Evolutionary conservation across 2,329 filamentous ascomycete genomes (phyloP).

Genomic region (Penicillium decumbens): DNA sequence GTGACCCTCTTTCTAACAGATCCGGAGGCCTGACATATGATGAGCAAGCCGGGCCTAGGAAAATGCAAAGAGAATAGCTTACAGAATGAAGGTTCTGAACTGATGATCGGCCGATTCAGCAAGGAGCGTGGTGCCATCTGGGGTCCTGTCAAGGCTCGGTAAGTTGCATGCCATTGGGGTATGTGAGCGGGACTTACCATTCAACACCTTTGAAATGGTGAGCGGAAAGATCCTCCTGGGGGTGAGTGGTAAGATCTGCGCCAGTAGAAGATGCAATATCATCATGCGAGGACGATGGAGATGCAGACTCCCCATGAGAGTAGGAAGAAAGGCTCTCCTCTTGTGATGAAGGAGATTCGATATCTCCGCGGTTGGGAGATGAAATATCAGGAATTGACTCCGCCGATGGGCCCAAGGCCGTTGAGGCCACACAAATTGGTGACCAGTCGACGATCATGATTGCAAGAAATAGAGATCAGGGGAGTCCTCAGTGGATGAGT

Average conservation of each 20-base stretch:
- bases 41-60: slow-evolving; percentile 5
- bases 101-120: slow-evolving; percentile 50
- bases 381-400: not conserved
- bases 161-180: not conserved
- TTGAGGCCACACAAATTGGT: slow-evolving; percentile 30
- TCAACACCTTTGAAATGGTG: slow-evolving; percentile 43
- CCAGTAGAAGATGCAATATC: not conserved
- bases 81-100: slow-evolving; percentile 54
- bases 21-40: slow-evolving; percentile 41
- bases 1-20: slow-evolving; percentile 41
- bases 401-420: not conserved
- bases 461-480: not conserved
- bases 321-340: not conserved
- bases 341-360: not conserved
- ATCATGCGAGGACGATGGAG: not conserved
- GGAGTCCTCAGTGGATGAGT: not conserved
- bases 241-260: not conserved
- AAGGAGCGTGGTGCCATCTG: slow-evolving; percentile 56
- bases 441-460: not conserved
- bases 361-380: not conserved
- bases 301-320: not conserved
- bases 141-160: slow-evolving; percentile 33
- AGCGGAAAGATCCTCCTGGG: not conserved
- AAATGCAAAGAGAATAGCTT: slow-evolving; percentile 16
- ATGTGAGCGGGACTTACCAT: slow-evolving; percentile 33